Percentiles rank a stretch among this genome's conserved stretches.
phyloP scores from a whole-genome alignment of 2,329 filamentous ascomycete genomes.

The Colletotrichum graminicola region DNA sequence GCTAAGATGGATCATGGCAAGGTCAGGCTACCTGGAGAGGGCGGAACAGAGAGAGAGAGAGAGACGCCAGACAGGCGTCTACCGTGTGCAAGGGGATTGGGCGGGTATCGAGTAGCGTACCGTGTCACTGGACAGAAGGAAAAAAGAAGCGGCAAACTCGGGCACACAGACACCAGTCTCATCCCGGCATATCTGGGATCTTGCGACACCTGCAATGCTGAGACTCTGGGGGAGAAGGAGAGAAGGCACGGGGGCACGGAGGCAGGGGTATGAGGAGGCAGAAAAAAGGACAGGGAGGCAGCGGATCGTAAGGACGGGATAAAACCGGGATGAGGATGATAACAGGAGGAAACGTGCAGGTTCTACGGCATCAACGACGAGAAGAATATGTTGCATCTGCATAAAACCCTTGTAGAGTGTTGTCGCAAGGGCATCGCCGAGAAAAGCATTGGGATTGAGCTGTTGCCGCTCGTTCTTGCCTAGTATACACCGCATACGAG shows the following conservation, averaged over 20 bases:
- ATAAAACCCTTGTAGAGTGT: conserved; percentile 27
- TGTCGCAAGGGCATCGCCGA: conserved; percentile 4
- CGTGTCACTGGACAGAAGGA: conserved; percentile 23
- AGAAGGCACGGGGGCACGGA: background rate
- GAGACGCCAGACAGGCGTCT: conserved; percentile 12
- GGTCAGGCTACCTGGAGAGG: background rate
- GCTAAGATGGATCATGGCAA: conserved; percentile 1
- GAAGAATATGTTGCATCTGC: conserved; percentile 14
- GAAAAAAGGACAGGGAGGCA: conserved; percentile 10
- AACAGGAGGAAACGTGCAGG: conserved; percentile 28
- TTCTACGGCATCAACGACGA: conserved; percentile 23
- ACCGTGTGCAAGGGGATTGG: conserved; percentile 1
- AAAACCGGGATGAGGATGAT: background rate
- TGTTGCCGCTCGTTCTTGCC: background rate
- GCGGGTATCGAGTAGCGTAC: background rate
- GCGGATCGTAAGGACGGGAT: background rate
- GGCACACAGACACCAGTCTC: conserved; percentile 39
- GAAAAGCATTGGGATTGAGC: background rate
- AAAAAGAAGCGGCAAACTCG: conserved; percentile 21
- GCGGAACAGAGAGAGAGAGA: background rate
- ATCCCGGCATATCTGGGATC: conserved; percentile 13
- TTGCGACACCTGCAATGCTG: conserved; percentile 15
- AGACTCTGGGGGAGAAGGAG: background rate
- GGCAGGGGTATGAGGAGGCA: background rate
- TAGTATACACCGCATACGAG: background rate